Evolutionary conservation across 176 grass and related monocot genomes (phyloP).

Genomic region (Aegilops speltoides): DNA sequence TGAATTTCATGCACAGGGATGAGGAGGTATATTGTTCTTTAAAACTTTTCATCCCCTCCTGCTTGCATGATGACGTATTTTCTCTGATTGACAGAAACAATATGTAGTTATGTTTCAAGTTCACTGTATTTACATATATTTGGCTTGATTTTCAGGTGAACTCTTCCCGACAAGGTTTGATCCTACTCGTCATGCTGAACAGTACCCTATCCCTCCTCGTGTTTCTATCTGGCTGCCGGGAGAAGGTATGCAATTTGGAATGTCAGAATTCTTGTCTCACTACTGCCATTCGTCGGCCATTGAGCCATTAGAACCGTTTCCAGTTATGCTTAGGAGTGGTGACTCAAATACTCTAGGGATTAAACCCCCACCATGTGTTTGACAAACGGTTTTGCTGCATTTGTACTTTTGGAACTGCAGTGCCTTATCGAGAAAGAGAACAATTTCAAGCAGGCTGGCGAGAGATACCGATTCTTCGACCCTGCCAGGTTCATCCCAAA

Average conservation of each 20-base stretch:
- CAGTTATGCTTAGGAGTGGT: too few relatives aligned
- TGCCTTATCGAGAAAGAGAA: constrained; percentile 79
- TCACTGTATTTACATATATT: constrained; percentile 7
- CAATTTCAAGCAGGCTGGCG: constrained; percentile 88
- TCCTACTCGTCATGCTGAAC: constrained; percentile 60
- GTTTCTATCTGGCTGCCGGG: constrained; percentile 55
- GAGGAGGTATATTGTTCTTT: constrained; percentile 57
- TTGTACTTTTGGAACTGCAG: constrained; percentile 37
- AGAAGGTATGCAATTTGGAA: constrained; percentile 71
- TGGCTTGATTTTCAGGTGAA: constrained; percentile 56
- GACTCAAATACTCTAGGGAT: too few relatives aligned
- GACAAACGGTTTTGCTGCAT: not conserved
- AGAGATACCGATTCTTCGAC: constrained; percentile 79
- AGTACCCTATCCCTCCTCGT: constrained; percentile 63
- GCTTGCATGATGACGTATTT: too few relatives aligned
- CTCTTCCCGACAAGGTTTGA: constrained; percentile 86
- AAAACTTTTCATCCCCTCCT: not conserved
- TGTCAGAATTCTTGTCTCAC: too few relatives aligned
- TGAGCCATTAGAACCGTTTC: too few relatives aligned
- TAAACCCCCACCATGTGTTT: not conserved
- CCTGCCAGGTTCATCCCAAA: constrained; percentile 53
- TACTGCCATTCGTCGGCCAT: too few relatives aligned
- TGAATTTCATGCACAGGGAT: constrained; percentile 96
- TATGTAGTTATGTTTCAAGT: not conserved
- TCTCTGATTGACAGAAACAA: too few relatives aligned